phyloP scores from a whole-genome alignment of 2,329 filamentous ascomycete species.

The Fusarium austroafricanum region DNA sequence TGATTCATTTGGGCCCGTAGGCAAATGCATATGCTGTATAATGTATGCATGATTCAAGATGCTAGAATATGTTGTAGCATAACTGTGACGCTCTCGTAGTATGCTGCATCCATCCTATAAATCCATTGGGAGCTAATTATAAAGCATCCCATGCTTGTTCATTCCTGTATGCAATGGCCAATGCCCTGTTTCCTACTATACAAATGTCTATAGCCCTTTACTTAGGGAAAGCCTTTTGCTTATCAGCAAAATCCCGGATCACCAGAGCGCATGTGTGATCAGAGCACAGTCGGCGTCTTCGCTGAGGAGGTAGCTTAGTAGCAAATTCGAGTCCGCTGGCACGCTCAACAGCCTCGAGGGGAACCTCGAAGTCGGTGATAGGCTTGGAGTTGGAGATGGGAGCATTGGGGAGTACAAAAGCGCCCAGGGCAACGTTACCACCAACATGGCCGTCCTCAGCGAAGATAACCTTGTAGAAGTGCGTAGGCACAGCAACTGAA shows the following conservation, averaged over 20 bases:
- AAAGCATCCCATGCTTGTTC: neutral
- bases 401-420: slow-evolving; percentile 95
- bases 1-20: slow-evolving; percentile 1
- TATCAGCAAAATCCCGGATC: slow-evolving; percentile 80
- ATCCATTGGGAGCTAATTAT: neutral
- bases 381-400: slow-evolving; percentile 88
- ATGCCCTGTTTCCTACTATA: slow-evolving; percentile 7
- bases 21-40: neutral
- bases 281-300: slow-evolving; percentile 83
- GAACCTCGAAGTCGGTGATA: slow-evolving; percentile 92
- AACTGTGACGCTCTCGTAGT: neutral
- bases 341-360: slow-evolving; percentile 90
- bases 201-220: slow-evolving; percentile 5
- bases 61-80: neutral
- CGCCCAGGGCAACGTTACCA: slow-evolving; percentile 87
- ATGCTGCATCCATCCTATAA: neutral
- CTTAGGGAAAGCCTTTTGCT: slow-evolving; percentile 68
- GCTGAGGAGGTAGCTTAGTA: slow-evolving; percentile 76
- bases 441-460: slow-evolving; percentile 80
- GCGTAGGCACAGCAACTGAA: slow-evolving; percentile 94
- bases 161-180: neutral
- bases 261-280: slow-evolving; percentile 87
- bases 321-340: slow-evolving; percentile 94
- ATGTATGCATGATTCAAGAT: slow-evolving; percentile 1
- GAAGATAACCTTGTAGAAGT: slow-evolving; percentile 99